Base-by-base conservation (phyloP, 768 basidiomycete species). In the Austroboletus festivus region DNA sequence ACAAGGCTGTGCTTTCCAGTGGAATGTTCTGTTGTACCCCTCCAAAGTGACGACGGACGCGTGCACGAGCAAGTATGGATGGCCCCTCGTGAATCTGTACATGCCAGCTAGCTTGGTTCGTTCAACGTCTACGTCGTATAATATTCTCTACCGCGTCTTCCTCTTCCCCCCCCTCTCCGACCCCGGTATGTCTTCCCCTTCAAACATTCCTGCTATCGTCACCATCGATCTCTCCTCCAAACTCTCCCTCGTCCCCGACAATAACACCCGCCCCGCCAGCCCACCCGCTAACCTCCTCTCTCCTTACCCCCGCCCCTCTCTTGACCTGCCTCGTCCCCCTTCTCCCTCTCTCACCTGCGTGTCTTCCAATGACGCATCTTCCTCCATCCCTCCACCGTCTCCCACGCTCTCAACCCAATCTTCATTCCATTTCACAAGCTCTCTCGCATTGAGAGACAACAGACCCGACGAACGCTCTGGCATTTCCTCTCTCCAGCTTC, bases 341-440 rank as follows among this genome's bases (percentile, higher is more conserved):
- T 68, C 70, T 0, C 58, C 69, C 1, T 61, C 66, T 15, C 57
- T 67, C 0, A 64, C 64, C 0, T 56, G 54, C 3, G 64, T 73
- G 1, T 70, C 71, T 7, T 73, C 70, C 0, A 71, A 75, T n/a
- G 76, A 77, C 38, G 72, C 68, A 31, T 68, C 70, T 20, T 75
- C 66, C 1, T 59, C 65, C 8, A 48, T 51, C 9, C 64, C 67
- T 1, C 89, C 89, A 0, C 87, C 89, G 0, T 91, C 89, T 0
- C 89, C 89, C 1, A 89, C 89, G 0, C 73, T 88, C 10, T 88
- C 89, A 0, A 78, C 74, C 3, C 75, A 73, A 15, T 86, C 85
- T 3, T 80, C 80, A 0, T 75, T 79, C 0, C 78, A 82, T 28
- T 89, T 85, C 50, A 66, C 64, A 1, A 76, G 79, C 3, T 71